A percentile compares a stretch with the other conserved stretches of the same genome.
Conservation (phyloP, 1,139 yeast genomes). For the Debaryomyces sp. region DNA sequence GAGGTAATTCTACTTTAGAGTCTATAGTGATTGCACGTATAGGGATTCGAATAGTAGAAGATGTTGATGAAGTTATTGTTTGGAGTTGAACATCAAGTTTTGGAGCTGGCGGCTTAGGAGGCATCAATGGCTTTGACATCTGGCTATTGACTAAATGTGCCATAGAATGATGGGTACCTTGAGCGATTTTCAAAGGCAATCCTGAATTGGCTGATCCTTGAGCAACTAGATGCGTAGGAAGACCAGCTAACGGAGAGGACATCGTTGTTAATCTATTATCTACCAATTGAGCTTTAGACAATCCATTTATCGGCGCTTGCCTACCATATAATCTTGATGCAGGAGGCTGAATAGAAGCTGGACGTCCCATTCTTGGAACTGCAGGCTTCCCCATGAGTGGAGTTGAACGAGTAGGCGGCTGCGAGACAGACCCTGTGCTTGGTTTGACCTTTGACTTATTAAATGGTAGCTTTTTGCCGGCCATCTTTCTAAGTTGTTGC, state of each 20-base stretch:
- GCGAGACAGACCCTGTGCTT: background rate
- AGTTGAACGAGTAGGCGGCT: slow-evolving; percentile 15
- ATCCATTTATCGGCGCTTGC: slow-evolving; percentile 13
- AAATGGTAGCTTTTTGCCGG: background rate
- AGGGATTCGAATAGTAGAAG: slow-evolving; percentile 16
- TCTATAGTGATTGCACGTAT: slow-evolving; percentile 31
- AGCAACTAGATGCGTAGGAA: slow-evolving; percentile 26
- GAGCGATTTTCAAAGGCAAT: slow-evolving; percentile 21
- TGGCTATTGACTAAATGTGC: slow-evolving; percentile 8
- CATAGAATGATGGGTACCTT: slow-evolving; percentile 16
- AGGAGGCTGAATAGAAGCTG: slow-evolving; percentile 53
- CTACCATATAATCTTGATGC: slow-evolving; percentile 39
- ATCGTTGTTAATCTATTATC: slow-evolving; percentile 23
- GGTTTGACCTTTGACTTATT: slow-evolving; percentile 1
- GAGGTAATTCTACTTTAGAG: slow-evolving; percentile 23
- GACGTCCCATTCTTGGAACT: slow-evolving; percentile 45
- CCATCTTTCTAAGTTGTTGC: slow-evolving; percentile 16
- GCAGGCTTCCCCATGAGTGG: slow-evolving; percentile 46
- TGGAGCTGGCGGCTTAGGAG: slow-evolving; percentile 41
- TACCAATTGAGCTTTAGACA: slow-evolving; percentile 18
- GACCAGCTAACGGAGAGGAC: slow-evolving; percentile 17
- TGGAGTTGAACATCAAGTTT: slow-evolving; percentile 40
- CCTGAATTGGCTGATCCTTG: slow-evolving; percentile 12
- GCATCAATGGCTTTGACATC: slow-evolving; percentile 17
- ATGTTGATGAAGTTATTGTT: slow-evolving; percentile 22